These are phyloP conservation scores for Trichothecium roseum DNA, from an alignment of 2,329 filamentous ascomycete species.

Conservation along the genomic window DNA sequence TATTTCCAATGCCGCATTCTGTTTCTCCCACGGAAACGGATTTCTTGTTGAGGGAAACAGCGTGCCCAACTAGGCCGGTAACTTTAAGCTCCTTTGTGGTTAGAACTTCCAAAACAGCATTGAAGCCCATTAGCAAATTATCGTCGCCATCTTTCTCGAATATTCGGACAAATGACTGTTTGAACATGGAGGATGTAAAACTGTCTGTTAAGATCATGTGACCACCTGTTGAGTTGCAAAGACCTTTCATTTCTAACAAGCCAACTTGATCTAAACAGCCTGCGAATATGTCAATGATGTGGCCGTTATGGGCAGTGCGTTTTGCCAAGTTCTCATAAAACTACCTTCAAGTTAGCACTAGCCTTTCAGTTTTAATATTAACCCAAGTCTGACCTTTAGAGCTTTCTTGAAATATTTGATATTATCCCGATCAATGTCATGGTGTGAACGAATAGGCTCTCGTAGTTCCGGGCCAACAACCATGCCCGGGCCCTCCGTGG, in stretches of 20 bases:
- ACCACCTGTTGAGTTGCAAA: conserved; percentile 91
- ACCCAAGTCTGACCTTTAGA: conserved; percentile 57
- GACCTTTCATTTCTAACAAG: conserved; percentile 93
- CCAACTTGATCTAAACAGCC: conserved; percentile 96
- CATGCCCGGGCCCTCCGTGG: conserved; percentile 92
- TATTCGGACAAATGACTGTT: conserved; percentile 92
- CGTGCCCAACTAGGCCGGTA: conserved; percentile 92
- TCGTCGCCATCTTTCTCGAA: conserved; percentile 96
- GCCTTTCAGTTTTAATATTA: not conserved
- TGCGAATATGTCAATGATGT: conserved; percentile 95
- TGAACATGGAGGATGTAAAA: conserved; percentile 98
- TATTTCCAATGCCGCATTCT: conserved; percentile 96
- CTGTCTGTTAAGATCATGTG: conserved; percentile 98
- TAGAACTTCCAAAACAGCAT: conserved; percentile 86
- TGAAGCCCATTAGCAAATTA: conserved; percentile 96
- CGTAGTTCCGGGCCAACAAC: conserved; percentile 92
- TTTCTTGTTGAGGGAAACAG: conserved; percentile 95
- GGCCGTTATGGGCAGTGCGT: conserved; percentile 88
- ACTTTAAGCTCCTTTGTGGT: conserved; percentile 98
- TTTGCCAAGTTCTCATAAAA: conserved; percentile 95
- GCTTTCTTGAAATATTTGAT: conserved; percentile 99
- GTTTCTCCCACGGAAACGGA: conserved; percentile 95
- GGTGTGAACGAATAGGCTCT: conserved; percentile 94
- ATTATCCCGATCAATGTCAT: conserved; percentile 97
- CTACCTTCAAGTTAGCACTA: conserved; percentile 27